Evolutionary conservation across 1,284 basidiomycete species (phyloP).

Genomic region (Melampsora abietis-canadensis): DNA sequence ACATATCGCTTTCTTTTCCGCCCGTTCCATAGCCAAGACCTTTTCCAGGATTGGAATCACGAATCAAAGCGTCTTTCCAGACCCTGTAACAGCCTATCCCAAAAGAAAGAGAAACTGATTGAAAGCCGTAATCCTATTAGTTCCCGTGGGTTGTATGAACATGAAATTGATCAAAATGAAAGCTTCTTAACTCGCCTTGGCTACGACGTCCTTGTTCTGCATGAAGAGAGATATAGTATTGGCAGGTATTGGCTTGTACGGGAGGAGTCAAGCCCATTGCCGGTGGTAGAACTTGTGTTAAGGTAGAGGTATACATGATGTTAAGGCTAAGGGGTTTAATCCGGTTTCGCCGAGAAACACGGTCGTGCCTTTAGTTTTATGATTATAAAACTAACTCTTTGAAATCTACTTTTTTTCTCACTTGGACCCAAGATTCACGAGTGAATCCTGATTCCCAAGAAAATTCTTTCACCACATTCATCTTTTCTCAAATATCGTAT

Average conservation of each 20-base stretch:
- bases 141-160: neutral
- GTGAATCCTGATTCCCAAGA: no score
- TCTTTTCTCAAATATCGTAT: no score
- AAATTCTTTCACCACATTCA: no score
- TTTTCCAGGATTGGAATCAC: conserved; percentile 88
- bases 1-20: conserved; percentile 62
- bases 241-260: conserved; percentile 92
- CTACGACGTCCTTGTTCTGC: conserved; percentile 90
- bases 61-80: conserved; percentile 94
- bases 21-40: conserved; percentile 68
- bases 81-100: conserved; percentile 82
- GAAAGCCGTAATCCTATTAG: neutral
- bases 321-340: no score
- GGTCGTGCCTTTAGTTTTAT: no score
- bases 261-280: conserved; percentile 76
- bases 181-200: conserved; percentile 61
- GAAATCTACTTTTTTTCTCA: no score
- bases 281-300: no score
- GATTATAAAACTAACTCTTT: no score
- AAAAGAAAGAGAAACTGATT: neutral
- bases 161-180: neutral
- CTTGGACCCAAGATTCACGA: no score
- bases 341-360: no score
- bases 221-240: conserved; percentile 94
- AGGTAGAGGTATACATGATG: no score